A percentile compares a stretch with the other conserved stretches of the same genome.
Conservation (phyloP, 345 rosid species). For the Camelina neglecta region DNA sequence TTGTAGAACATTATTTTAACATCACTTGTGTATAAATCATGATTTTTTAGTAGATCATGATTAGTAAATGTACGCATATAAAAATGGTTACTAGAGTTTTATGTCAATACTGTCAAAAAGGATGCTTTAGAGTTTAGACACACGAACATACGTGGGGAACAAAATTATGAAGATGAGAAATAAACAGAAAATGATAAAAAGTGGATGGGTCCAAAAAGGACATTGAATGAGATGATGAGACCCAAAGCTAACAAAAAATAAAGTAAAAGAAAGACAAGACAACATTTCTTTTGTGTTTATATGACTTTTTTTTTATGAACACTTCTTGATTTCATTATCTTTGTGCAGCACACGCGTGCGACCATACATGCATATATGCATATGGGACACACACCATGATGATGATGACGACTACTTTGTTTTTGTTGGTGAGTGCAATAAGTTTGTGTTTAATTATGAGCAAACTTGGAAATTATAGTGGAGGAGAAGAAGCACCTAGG, state of each 20-base stretch:
- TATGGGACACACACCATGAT: slow-evolving; percentile 13
- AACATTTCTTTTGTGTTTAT: slow-evolving; percentile 24
- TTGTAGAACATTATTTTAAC: neutral
- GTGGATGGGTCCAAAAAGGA: slow-evolving; percentile 48
- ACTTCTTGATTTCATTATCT: slow-evolving; percentile 26
- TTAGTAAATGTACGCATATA: neutral
- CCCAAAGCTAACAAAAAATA: slow-evolving; percentile 21
- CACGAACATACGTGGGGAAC: slow-evolving; percentile 39
- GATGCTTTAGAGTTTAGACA: slow-evolving; percentile 3
- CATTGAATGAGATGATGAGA: slow-evolving; percentile 37
- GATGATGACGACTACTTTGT: slow-evolving; percentile 32
- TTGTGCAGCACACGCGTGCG: slow-evolving; percentile 42
- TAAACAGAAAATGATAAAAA: slow-evolving; percentile 29
- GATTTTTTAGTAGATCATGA: slow-evolving; percentile 9
- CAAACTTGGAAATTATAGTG: slow-evolving; percentile 23
- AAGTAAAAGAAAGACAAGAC: slow-evolving; percentile 24
- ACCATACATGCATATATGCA: slow-evolving; percentile 21
- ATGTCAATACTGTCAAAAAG: slow-evolving; percentile 35
- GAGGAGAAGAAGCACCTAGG: neutral
- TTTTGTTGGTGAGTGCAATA: slow-evolving; percentile 38
- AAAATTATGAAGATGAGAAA: slow-evolving; percentile 41
- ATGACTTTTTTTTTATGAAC: slow-evolving; percentile 14
- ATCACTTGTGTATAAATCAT: slow-evolving; percentile 7
- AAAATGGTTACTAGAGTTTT: neutral
- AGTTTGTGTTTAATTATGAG: slow-evolving; percentile 6